Base-by-base conservation (phyloP, 1,139 yeast species). In the Protomyces inundatus region DNA sequence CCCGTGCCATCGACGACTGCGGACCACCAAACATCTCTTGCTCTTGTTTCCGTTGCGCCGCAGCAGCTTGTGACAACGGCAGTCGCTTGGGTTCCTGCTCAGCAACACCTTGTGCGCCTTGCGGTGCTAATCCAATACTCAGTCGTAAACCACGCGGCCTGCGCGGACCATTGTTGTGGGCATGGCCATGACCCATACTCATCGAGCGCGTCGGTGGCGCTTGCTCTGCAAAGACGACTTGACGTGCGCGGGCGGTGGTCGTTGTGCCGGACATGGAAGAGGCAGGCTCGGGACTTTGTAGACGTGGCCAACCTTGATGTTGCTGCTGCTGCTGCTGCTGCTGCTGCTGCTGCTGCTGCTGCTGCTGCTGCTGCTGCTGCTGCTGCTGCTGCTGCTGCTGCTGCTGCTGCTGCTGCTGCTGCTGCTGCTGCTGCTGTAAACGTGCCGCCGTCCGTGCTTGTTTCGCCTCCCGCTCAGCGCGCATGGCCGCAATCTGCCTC, bases 381-480 rank as follows among this genome's bases (percentile, higher is more conserved):
- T 6, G 9, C 39, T 6, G 9, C 6, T 9, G 39, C 9, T 9
- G 9, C 9, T 6, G 9, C 6, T 35, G 9, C 6, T 9, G 9
- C 12, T 10, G 4, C 1, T n/a, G 12, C 45, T 6, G 14, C 9
- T 35, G 39, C 6, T 6, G 9, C 9, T 35, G 39, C 9, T 6
- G 6, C 9, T 10, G 46, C 33, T 46, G 36, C 34, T 36, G 50
- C 54, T 45, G 50, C 33, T 33, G 33, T 9, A 53, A 33, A 1
- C 64, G 54, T 45, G 40, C 56, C n/a, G 55, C 64, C 30, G 64
- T 46, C 16, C 39, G 55, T n/a, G 58, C 59, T 30, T 60, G 64
- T 35, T 54, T 54, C 30, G 23, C 32, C 3, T 42, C 64, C 16
- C 64, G 55, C 48, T 60, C 64, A 23, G 34, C 50, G 5, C 64